Base-by-base conservation (phyloP, 2,329 filamentous ascomycete genomes). In the Fusarium sp. region DNA sequence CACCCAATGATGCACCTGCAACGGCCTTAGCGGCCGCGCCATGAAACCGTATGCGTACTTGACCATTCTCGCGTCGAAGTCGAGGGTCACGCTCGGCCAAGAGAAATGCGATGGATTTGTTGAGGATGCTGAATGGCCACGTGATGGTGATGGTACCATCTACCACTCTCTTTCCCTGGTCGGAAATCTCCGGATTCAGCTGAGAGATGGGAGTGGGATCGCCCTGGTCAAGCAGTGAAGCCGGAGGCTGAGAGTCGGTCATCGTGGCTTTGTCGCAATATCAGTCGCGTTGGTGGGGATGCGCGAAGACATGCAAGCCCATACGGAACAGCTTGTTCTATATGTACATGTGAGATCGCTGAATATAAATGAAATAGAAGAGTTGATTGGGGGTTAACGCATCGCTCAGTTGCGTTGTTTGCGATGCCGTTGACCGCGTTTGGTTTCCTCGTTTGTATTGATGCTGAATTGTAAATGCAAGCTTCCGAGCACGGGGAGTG, bases 71-170 rank as follows among this genome's bases (percentile, higher is more conserved):
- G 61, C 87, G 86, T 52, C 94, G 90, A 46, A 94, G 81, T 43
- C 91, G 89, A 70, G 93, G 90, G 73, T 97, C 92, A 41, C 88
- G 87, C 69, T 97, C 93, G 41, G 91, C 91, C 31, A 98, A 84
- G 17, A 96, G 84, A 46, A 97, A 88, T 23, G 92, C 89, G 65
- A 93, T 84, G 35, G 87, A 87, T 49, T 84, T 85, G 27, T 84
- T 89, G 23, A 92, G 86, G 19, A 89, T 90, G 63, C 91, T 97
- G 75, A 92, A 97, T 0, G 94, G 94, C 93, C 94, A 98, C 54
- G 92, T 88, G 32, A 98, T 86, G 9, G 92, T 94, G 19, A 97
- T 86, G 14, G 90, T 81, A 35, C 91, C 93, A 54, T 85, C 83
- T 29, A 97, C 76, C 11, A 79, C 77, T 57, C 77, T 77, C 6